Conservation (phyloP, 108 stramenopile species). For the Stephanodiscus triporus region DNA sequence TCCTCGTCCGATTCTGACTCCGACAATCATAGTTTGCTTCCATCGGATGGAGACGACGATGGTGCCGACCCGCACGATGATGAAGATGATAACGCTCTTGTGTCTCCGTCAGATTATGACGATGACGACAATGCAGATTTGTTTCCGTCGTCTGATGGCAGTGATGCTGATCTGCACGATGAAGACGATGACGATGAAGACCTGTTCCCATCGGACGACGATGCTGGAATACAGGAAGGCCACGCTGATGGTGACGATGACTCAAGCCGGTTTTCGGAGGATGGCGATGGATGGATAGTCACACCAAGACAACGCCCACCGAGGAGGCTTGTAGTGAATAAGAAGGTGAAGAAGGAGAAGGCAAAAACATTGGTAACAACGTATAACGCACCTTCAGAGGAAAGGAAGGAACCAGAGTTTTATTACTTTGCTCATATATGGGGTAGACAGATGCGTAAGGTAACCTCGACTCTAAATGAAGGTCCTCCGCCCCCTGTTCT, state of each 20-base stretch:
- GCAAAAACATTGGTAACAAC: background rate
- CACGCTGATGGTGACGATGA: background rate
- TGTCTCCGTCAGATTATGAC: too few species aligned
- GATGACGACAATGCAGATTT: background rate
- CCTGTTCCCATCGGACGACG: too few species aligned
- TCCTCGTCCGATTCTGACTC: too few species aligned
- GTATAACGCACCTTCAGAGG: conserved; percentile 6
- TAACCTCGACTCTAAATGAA: background rate
- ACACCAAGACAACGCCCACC: background rate
- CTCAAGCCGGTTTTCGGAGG: background rate
- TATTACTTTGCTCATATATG: conserved; percentile 3
- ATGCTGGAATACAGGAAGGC: background rate
- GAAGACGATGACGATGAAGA: background rate
- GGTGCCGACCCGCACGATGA: background rate
- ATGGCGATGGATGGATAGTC: background rate
- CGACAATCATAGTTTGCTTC: too few species aligned
- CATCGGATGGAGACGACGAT: background rate
- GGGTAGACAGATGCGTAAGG: background rate
- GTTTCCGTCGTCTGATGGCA: too few species aligned
- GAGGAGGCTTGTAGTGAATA: background rate
- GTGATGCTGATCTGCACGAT: too few species aligned
- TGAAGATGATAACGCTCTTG: background rate
- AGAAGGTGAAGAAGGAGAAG: conserved; percentile 1
- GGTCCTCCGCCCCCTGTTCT: conserved; percentile 5
- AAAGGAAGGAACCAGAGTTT: background rate